These are phyloP conservation scores for Skeletonema grethae DNA, from an alignment of 108 stramenopile genomes.

Conservation along the genomic window DNA sequence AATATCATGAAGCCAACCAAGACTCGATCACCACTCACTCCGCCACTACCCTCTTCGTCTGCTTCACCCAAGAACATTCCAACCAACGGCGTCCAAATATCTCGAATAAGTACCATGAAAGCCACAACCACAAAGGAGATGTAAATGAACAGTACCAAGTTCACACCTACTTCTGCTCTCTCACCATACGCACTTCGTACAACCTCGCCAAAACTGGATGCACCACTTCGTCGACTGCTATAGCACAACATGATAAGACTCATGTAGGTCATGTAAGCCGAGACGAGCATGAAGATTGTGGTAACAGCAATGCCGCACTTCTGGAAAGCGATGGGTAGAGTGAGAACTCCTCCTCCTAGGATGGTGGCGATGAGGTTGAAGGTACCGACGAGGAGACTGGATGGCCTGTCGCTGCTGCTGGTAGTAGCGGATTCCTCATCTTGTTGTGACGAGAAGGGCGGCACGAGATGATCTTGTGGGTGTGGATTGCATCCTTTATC, in stretches of 20 bases:
- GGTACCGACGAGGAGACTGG: conserved; percentile 55
- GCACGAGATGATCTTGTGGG: conserved; percentile 36
- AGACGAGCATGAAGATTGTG: conserved; percentile 49
- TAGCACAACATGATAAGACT: conserved; percentile 72
- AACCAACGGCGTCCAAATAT: conserved; percentile 73
- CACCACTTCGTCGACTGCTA: conserved; percentile 73
- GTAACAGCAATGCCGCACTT: conserved; percentile 51
- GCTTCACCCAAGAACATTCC: neutral
- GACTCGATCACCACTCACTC: neutral
- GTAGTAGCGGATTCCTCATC: neutral
- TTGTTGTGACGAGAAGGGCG: conserved; percentile 21
- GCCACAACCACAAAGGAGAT: conserved; percentile 71
- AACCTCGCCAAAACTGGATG: conserved; percentile 70
- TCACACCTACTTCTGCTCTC: conserved; percentile 56
- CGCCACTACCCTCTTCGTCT: neutral
- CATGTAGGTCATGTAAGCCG: conserved; percentile 54
- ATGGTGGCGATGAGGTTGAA: conserved; percentile 87
- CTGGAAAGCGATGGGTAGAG: conserved; percentile 57
- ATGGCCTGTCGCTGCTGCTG: conserved; percentile 42
- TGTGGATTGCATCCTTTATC: conserved; percentile 11
- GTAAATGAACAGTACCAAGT: conserved; percentile 58
- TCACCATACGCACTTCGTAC: conserved; percentile 69
- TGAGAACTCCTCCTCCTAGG: conserved; percentile 61
- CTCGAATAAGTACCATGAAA: conserved; percentile 82
- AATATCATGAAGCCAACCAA: neutral